Evolutionary conservation across 2,329 filamentous ascomycete genomes (phyloP).

Genomic region (Allantophomopsis cytisporea): DNA sequence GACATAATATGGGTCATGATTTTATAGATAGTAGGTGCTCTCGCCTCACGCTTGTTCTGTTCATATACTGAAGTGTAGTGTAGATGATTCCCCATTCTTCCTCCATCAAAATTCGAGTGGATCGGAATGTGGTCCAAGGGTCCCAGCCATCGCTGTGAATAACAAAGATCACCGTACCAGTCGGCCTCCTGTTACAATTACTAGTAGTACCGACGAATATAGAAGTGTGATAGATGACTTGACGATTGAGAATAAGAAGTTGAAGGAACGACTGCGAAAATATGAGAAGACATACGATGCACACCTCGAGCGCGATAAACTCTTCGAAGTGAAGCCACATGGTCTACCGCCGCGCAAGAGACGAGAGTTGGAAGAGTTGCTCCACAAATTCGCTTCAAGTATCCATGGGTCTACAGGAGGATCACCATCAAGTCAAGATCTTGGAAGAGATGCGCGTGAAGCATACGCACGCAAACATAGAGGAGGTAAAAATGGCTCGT

Average conservation of each 20-base stretch:
- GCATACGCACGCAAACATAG: slow-evolving; percentile 8
- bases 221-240: slow-evolving; percentile 78
- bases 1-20: slow-evolving; percentile 1
- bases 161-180: too few species aligned
- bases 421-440: background rate
- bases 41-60: background rate
- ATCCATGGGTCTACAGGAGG: slow-evolving; percentile 33
- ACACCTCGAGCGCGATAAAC: slow-evolving; percentile 57
- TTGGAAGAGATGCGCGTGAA: background rate
- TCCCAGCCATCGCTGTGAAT: background rate
- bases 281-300: slow-evolving; percentile 56
- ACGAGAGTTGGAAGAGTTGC: slow-evolving; percentile 58
- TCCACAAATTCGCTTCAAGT: slow-evolving; percentile 56
- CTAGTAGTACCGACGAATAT: slow-evolving; percentile 48
- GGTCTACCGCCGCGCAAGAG: slow-evolving; percentile 60
- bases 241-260: slow-evolving; percentile 68
- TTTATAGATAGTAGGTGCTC: slow-evolving; percentile 6
- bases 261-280: slow-evolving; percentile 60
- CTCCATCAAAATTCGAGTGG: background rate
- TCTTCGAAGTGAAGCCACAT: slow-evolving; percentile 76
- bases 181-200: slow-evolving; percentile 3
- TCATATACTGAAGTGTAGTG: background rate
- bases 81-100: slow-evolving; percentile 12
- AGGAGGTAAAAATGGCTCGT: slow-evolving; percentile 25
- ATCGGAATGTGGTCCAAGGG: background rate